Base-by-base conservation (phyloP, 371 early-diverging fungal species). In the Rhizoclosmatium hyalinum region DNA sequence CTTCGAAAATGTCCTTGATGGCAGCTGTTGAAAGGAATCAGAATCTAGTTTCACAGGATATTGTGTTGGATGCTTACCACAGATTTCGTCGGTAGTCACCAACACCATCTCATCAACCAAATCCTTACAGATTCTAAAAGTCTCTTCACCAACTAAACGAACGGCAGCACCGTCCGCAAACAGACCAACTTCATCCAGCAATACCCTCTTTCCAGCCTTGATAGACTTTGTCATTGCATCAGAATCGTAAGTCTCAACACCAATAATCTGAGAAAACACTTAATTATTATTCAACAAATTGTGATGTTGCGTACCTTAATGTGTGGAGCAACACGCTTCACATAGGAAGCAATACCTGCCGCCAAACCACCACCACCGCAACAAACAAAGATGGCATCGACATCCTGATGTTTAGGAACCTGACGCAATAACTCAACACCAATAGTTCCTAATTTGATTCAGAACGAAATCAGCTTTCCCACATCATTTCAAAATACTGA, bases 131-230 rank as follows among this genome's bases (percentile, higher is more conserved):
- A 98, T 66, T 5, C 94, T 85, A 81, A 94, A 96, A 5, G 90
- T 91, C 78, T 97, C 96, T 70, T 91, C 85, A 19, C 98, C 98
- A 0, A 97, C 97, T 55, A 89, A 71, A 72, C 95, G 87, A 10
- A 98, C 98, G 6, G 98, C 96, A 0, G 98, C 93, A 69, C 98
- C 98, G 82, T 98, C 98, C 0, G 97, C 96, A 88, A 98, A 97
- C 54, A 98, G 85, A 0, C 98, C 98, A 0, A 96, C 97, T 72
- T 94, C 92, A 2, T 85, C 80, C 61, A 97, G 82, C 42, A 79
- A 72, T 6, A 91, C 86, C 12, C 92, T 88, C 65, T 90, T 79
- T 3, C 92, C 91, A 0, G 77, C 80, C 46, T 84, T 73, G 62
- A 98, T 77, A 57, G 94, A 91, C 73, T 87, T 87, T 0, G 91